Base-by-base conservation (phyloP, 106 monocot species). In the Gastrodia elata region DNA sequence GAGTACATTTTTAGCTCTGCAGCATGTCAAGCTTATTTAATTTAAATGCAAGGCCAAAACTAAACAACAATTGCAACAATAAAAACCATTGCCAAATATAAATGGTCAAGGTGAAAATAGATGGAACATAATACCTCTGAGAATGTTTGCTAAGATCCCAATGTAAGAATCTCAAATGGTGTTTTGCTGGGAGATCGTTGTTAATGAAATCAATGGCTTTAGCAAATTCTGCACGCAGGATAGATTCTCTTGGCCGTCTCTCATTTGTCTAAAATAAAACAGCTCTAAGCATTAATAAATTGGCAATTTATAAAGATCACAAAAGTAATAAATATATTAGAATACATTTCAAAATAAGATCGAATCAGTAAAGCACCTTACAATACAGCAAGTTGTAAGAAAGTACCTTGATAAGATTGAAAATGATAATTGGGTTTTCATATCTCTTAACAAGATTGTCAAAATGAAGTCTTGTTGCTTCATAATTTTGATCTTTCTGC, bases 321-420 rank as follows among this genome's bases (percentile, higher is more conserved):
- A 33, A 33, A 49, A 72, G 20, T 48, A 49, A 32, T 70, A 8
- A 42, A 1, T 42, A 11, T 16, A 36, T 35, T 6, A 41, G 35
- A 39, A 69, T 6, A 69, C 2, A 69, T 39, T 69, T 25, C 18
- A 7, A 69, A 18, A 5, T 27, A 20, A 9, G 6, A 20, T 67
- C 36, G 38, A 37, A 6, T 20, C 67, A 20, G 5, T 38, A 38
- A 37, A 38, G 2, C 18, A 67, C 26, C 38, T 70, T 42, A 70
- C 41, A 70, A 41, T 27, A 13, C 36, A 43, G 5, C 4, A 41
- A 70, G 3, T 70, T 35, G 61, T 57, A 38, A 9, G 16, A 46
- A 28, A 65, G 1, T 56, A 93, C 98, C 98, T 93, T 99, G 67
- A 99, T 99, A 79, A 99, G 81, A 76, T 99, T 93, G 64, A 99